These are phyloP conservation scores for Mucor irregularis DNA, from an alignment of 371 early-diverging fungal genomes.

Conservation along the genomic window DNA sequence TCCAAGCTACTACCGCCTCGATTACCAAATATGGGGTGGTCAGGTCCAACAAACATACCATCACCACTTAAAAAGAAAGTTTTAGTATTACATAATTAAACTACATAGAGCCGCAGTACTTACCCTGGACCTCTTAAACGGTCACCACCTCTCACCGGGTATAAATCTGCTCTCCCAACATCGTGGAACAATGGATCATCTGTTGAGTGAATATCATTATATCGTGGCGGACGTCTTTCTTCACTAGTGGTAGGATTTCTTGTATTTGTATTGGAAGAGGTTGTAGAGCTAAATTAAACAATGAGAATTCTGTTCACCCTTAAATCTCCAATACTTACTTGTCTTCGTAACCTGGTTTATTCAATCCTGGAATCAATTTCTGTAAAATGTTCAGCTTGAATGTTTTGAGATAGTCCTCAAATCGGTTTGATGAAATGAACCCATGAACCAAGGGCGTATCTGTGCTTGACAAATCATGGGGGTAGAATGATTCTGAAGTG, in stretches of 20 bases:
- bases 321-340: background rate
- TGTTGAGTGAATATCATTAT: background rate
- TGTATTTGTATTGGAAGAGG: background rate
- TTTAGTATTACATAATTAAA: background rate
- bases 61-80: slow-evolving; percentile 45
- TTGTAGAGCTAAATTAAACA: background rate
- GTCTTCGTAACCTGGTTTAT: slow-evolving; percentile 42
- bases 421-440: slow-evolving; percentile 57
- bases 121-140: slow-evolving; percentile 51
- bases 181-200: slow-evolving; percentile 37
- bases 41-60: slow-evolving; percentile 89
- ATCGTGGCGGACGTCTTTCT: slow-evolving; percentile 1
- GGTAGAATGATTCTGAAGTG: slow-evolving; percentile 60
- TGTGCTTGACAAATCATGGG: slow-evolving; percentile 36
- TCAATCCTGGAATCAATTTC: slow-evolving; percentile 64
- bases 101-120: background rate
- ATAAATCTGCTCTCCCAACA: slow-evolving; percentile 63
- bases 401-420: slow-evolving; percentile 60
- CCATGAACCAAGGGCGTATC: slow-evolving; percentile 53
- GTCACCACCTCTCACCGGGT: slow-evolving; percentile 43
- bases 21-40: slow-evolving; percentile 84
- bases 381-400: slow-evolving; percentile 71
- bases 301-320: background rate
- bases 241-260: background rate
- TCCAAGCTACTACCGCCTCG: slow-evolving; percentile 27